Base-by-base conservation (phyloP, 2,329 filamentous ascomycete genomes). In the Fusarium hostae region DNA sequence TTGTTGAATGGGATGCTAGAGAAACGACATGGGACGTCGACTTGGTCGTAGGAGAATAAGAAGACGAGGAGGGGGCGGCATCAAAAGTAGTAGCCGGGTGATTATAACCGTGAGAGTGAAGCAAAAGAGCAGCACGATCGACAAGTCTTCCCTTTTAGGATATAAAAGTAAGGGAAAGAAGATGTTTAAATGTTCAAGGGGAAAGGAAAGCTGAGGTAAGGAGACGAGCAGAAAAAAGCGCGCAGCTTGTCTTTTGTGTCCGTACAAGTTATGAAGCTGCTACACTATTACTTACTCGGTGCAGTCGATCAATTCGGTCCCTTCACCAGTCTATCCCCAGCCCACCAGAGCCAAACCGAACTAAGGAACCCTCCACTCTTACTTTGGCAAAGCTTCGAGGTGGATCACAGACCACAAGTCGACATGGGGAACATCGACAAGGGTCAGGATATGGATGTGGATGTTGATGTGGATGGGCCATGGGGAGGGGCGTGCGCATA, bases 201-300 rank as follows among this genome's bases (percentile, higher is more conserved):
- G 40, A 63, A 32, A 50, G 20, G 24, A 39, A 40, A 51, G 41
- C 54, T 59, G 50, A 32, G 55, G 61, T 50, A 63, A 43, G 30
- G 63, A 55, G 52, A 57, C n/a, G 59, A 73, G 30, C 26, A 54
- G 63, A 57, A 76, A 52, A 76, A 76, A 76, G 73, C 72, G 75
- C 75, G 75, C 75, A 76, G 68, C 72, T 75, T 51, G 43, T 73
- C 71, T 75, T 76, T 75, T 72, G 70, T 76, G 74, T 63, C 63
- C 55, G 65, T 72, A 59, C 63, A 60, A 76, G 68, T 74, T 75
- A 75, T 75, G 73, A 75, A 73, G 68, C 64, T 75, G 63, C 60
- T 63, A 63, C 59, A 52, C 63, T 69, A 64, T 60, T 52, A 59
- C 44, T 68, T 56, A 59, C 39, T 68, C 44, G 34, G 59, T 60